Base-by-base conservation (phyloP, 164 flowering plant genomes). In the Aristolochia californica region DNA sequence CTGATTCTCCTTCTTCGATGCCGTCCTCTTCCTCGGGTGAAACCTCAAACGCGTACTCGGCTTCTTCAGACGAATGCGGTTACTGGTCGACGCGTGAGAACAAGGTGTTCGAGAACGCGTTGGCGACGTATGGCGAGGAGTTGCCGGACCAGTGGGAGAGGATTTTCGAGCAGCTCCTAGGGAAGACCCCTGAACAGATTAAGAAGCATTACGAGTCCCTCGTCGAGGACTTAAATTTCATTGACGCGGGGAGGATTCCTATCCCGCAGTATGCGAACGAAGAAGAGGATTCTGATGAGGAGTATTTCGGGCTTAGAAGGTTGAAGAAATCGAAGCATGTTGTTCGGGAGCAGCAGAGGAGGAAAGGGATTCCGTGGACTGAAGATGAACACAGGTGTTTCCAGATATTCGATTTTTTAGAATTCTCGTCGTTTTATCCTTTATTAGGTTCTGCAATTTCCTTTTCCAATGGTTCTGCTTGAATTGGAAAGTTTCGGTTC, bases 71-170 rank as follows among this genome's bases (percentile, higher is more conserved):
- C 0, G 30, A 28, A 28, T 2, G 40, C 40, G 40, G 40, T 1
- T 76, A 59, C n/a, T 80, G 84, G 84, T 61, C 52, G 26, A 34
- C 26, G 9, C 27, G 66, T 2, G 78, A 78, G 62, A 70, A 75
- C 70, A 74, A 75, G 62, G 3, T 44, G 34, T 75, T 81, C 50
- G 81, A 78, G 61, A 63, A 48, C 24, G 72, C 68, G 4, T 4
- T 77, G 5, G 76, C 72, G 13, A 58, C 55, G 26, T 21, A 54
- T 5, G 62, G 53, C 17, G 54, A 43, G n/a, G 49, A 56, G 9
- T 7, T 65, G 18, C 69, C 69, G 1, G 59, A 57, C 13, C 25
- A 61, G 14, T 67, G 70, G 48, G 59, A 62, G 45, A 60, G 63
- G 17, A 56, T 80, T 4, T 74, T 76, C 7, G 15, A 28, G 0